Base-by-base conservation (phyloP, 2,329 filamentous ascomycete genomes). In the Neonectria magnoliae region DNA sequence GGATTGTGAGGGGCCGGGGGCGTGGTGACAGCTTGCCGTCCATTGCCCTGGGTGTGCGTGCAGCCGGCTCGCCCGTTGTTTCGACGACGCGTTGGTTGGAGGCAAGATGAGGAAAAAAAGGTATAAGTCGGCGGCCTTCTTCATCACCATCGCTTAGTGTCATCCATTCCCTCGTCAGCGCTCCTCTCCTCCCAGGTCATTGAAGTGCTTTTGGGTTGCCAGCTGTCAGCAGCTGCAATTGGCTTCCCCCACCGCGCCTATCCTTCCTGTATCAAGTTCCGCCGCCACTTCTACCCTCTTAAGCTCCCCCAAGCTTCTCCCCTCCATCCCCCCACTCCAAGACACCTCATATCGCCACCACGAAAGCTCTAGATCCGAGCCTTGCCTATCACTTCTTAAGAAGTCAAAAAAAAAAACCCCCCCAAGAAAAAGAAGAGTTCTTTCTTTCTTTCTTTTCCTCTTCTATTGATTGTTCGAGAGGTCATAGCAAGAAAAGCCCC, bases 251-350 rank as follows among this genome's bases (percentile, higher is more conserved):
- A n/a, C 27, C 38, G 44, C 55, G 64, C 55, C 27, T 53, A 69
- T 72, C 68, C 56, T 60, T 68, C 66, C 68, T 61, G 47, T 53
- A 71, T 67, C 57, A 50, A 50, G 61, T 66, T 42, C 58, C 53
- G 31, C 16, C 41, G 48, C 60, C 55, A 58, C 54, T 31, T 53
- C 33, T 44, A 25, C 22, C 22, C 41, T 29, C 22, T 5, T 4
- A 3, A 29, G 45, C 1, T 47, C 14, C 52, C 61, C 68, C 60
- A 58, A 36, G 55, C 57, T 60, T 60, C 57, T 57, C 62, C 62
- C 67, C 52, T 56, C 62, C 67, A 50, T 56, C 62, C 41, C 59
- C 62, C 67, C 67, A 57, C 62, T 60, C 5, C 48, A 29, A 44
- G 14, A 53, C 25, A 57, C 50, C 60, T 55, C 38, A 42, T 42